Base-by-base conservation (phyloP, 2,329 filamentous ascomycete genomes). In the Colletotrichum tamarilloi region DNA sequence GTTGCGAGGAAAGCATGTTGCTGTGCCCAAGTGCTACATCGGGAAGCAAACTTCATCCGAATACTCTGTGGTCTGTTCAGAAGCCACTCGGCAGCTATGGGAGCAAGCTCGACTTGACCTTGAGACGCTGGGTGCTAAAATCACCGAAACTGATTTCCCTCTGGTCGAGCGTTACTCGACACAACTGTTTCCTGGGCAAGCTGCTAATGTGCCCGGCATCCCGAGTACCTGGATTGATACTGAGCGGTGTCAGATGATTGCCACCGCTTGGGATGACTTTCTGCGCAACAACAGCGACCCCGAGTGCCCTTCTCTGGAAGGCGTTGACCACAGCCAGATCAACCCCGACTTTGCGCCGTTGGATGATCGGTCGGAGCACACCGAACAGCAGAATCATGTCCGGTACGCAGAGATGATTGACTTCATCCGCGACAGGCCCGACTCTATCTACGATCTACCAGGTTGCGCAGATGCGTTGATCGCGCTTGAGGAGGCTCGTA, bases 11-110 rank as follows among this genome's bases (percentile, higher is more conserved):
- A 86, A 85, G 67, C 80, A 84, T 1, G 80, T 90, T 19, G 88
- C 83, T 0, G 84, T 89, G 0, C 88, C 87, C 0, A 83, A 81
- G 16, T 87, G 88, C 82, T 90, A 86, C 75, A 82, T 89, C 32
- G 87, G 86, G 7, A 81, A 81, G 14, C 67, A 78, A 67, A 59
- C 67, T 9, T 69, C 53, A 14, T 65, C 67, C 1, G 67, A 60
- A 1, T 69, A 69, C 53, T 69, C 60, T 12, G 60, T 26, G 4
- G 38, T 32, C 42, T 69, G 53, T 2, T 65, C 53, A 1, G 55
- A 76, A 6, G 66, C 74, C 2, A 77, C 79, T 19, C 66, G 76
- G n/a, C 68, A 75, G 16, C 75, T 81, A 1, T 78, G 80, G 83
- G 64, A 82, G 16, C 64, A 75, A 6, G 82, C 85, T 0, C 77